Evolutionary conservation across 139 green algal species (phyloP).

Genomic region (Volvox reticuliferus): DNA sequence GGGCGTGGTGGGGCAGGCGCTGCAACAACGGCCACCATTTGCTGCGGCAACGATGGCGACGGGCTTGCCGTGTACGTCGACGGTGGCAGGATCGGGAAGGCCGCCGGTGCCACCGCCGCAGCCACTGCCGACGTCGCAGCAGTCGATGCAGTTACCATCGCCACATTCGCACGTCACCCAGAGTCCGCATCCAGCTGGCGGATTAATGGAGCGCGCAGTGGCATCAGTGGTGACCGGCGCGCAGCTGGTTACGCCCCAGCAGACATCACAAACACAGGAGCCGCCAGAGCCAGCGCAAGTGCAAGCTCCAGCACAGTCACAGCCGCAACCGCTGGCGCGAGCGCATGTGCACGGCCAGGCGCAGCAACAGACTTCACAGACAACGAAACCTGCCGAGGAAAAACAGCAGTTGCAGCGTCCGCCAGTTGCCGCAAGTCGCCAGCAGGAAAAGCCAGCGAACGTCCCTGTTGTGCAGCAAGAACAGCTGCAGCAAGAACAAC

Average conservation of each 20-base stretch:
- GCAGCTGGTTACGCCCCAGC: not conserved
- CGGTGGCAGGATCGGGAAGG: not conserved
- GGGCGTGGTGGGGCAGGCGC: not conserved
- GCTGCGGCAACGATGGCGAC: not conserved
- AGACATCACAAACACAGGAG: not conserved
- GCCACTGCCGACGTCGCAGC: not conserved
- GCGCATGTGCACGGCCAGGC: not conserved
- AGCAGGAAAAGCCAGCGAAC: not conserved
- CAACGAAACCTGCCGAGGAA: not conserved
- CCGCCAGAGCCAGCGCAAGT: not conserved
- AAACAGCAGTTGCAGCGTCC: not conserved
- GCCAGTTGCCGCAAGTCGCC: not conserved
- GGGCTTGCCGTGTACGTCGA: not conserved
- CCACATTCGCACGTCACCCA: too few relatives aligned
- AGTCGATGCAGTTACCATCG: not conserved
- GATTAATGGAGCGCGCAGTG: too few relatives aligned
- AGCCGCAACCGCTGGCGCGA: not conserved
- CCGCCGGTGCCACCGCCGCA: not conserved
- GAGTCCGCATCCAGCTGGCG: too few relatives aligned
- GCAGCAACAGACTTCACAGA: not conserved
- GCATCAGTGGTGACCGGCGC: not conserved
- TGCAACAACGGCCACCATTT: not conserved
- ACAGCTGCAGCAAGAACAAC: not conserved
- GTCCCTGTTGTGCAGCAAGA: not conserved
- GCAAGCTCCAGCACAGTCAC: not conserved